Base-by-base conservation (phyloP, 2,329 filamentous ascomycete genomes). In the Podosphaera leucotricha region DNA sequence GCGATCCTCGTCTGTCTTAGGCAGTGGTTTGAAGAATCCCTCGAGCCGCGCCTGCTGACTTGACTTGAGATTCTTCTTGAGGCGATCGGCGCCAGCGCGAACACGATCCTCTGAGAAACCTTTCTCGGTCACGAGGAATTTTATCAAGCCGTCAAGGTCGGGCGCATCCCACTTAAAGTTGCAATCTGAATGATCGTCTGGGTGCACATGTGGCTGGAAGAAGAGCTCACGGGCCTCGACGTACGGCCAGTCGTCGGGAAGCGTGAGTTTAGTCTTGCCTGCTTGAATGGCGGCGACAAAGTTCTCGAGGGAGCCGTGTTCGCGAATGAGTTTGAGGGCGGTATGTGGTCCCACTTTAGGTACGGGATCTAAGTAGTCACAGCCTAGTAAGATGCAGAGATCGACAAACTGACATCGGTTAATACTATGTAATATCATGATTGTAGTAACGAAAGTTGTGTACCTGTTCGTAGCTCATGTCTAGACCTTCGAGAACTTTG, bases 111-210 rank as follows among this genome's bases (percentile, higher is more conserved):
- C 92, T 24, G 77, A 92, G 68, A 98, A 98, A 0, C 86, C 90
- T 64, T 98, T 98, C 57, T 95, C 90, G 5, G 75, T 75, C 2
- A 93, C 90, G 2, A 98, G 66, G 61, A 83, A 98, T 54, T 90
- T 72, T 49, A 98, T 73, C 0, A 98, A 71, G 0, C 84, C 87
- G 2, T 94, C 85, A 1, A 90, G 68, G 55, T 98, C 86, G 2
- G 90, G 90, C 47, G 77, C 78, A 38, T 94, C 85, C 90, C 92
- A 98, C 62, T 93, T 94, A 68, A 95, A 93, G 59, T 98, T 85
- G 61, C 86, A 95, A 11, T 84, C 75, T 0, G 81, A 75, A 55
- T 92, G 73, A 52, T 92, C 81, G 20, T 87, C 85, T 38, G 71
- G 60, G 30, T 80, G 77, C 21, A 98, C 87, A 53, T 95, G 85